These are phyloP conservation scores for Candida incommunis DNA, from an alignment of 805 yeast species.

Conservation along the genomic window DNA sequence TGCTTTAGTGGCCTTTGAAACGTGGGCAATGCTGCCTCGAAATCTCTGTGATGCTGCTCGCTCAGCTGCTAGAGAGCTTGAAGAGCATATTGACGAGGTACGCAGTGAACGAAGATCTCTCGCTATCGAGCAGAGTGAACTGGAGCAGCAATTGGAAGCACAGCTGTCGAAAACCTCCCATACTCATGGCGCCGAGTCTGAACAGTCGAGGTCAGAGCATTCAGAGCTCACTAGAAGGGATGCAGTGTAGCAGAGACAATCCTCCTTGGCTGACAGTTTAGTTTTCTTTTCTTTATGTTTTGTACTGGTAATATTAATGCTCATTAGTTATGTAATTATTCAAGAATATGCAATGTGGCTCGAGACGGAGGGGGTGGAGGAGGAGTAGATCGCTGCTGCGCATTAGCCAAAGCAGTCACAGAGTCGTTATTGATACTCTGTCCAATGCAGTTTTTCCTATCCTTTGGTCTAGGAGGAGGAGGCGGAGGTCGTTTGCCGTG, in stretches of 20 bases:
- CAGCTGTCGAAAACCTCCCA: too few species aligned
- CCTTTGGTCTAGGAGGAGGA: neutral
- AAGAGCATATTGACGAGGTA: neutral
- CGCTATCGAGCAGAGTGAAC: neutral
- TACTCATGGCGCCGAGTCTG: too few species aligned
- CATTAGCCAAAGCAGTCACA: neutral
- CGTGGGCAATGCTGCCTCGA: slow-evolving; percentile 15
- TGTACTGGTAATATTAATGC: too few species aligned
- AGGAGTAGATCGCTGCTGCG: neutral
- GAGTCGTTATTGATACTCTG: neutral
- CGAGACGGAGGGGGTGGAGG: slow-evolving; percentile 1
- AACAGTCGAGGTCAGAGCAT: too few species aligned
- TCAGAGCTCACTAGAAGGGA: too few species aligned
- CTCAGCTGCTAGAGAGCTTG: neutral
- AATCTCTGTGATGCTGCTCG: neutral
- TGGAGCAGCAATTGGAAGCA: neutral
- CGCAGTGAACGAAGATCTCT: neutral
- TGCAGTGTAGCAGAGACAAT: too few species aligned
- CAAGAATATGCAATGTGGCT: neutral
- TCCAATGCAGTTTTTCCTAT: neutral
- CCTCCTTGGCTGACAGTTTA: too few species aligned
- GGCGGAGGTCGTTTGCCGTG: slow-evolving; percentile 1
- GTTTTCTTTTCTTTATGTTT: too few species aligned
- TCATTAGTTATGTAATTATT: too few species aligned
- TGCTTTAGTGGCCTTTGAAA: slow-evolving; percentile 26